Evolutionary conservation across 805 yeast genomes (phyloP), one percentile per base, ranked within the genome.

Genomic region (Tetrapisispora arboricola): DNA sequence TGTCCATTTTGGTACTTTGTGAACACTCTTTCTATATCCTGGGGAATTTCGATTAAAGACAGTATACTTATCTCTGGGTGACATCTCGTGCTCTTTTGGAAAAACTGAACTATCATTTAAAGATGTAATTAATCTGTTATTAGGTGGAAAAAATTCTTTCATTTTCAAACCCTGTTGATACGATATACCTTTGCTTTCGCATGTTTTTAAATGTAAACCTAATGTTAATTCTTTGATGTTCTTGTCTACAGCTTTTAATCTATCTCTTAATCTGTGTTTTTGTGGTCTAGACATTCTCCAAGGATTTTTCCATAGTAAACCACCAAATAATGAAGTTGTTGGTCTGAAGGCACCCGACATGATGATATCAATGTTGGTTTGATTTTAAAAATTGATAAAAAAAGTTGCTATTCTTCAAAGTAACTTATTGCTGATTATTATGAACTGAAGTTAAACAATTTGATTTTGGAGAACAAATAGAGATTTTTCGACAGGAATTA

Each of bases 1-100:
- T 41, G 96, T 87, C 94, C 95, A 87, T 58, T 87, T 84, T 17
- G 96, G 95, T 32, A 81, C 83, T 61, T 78, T 66, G 57, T 90
- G 97, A 20, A 84, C 77, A 48, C 88, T 79, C 66, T 87, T 90
- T 67, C 97, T 77, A 65, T 90, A 92, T 17, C 79, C 80, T 54
- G 72, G 76, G 12, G 79, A 73, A 53, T 77, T 77, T 61, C 75
- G 81, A 64, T 76, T 78, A 66, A 84, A 90, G 1, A 86, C 80
- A 35, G 94, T 79, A 65, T 92, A 92, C 63, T 90, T 90, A 65
- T 92, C 94, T 48, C 64, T 69, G 7, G 95, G 70, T 1, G 63
- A 55, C 96, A 90, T 88, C 45, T 87, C 86, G 26, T 61, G 49
- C 55, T 87, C 95, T 54, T 76, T 81, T 30, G 96, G 96, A 55